Evolutionary conservation across 805 yeast genomes (phyloP).

Genomic region (Metschnikowia drakensbergensis): DNA sequence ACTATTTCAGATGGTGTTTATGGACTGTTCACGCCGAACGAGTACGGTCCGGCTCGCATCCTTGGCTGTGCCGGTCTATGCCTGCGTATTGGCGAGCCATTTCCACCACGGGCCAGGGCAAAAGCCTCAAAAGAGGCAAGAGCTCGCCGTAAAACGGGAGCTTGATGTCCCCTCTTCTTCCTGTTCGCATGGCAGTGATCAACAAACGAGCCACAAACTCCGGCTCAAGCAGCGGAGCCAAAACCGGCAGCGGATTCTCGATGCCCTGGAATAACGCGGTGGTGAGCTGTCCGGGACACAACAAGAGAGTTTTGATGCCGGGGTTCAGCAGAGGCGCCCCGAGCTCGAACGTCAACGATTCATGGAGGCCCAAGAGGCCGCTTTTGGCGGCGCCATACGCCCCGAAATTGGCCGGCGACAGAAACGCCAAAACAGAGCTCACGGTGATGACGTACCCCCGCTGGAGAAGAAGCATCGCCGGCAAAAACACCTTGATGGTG

Average conservation of each 20-base stretch:
- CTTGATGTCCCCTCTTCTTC: slow-evolving; percentile 64
- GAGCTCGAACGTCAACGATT: slow-evolving; percentile 68
- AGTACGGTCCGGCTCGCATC: background rate
- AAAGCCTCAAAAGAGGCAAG: slow-evolving; percentile 64
- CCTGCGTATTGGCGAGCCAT: slow-evolving; percentile 58
- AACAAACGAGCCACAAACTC: slow-evolving; percentile 57
- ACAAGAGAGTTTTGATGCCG: slow-evolving; percentile 67
- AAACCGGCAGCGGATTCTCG: slow-evolving; percentile 61
- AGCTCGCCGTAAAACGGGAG: slow-evolving; percentile 75
- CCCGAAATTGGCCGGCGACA: slow-evolving; percentile 77
- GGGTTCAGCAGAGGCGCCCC: slow-evolving; percentile 46
- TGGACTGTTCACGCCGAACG: too few relatives aligned
- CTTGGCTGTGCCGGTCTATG: slow-evolving; percentile 45
- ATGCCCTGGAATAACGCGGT: slow-evolving; percentile 75
- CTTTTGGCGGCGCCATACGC: slow-evolving; percentile 91
- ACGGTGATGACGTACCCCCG: slow-evolving; percentile 79
- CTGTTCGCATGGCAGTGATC: slow-evolving; percentile 52
- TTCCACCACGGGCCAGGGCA: slow-evolving; percentile 68
- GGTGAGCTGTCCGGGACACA: slow-evolving; percentile 84
- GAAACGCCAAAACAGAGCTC: slow-evolving; percentile 80
- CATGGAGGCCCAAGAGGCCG: slow-evolving; percentile 81
- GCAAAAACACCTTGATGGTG: slow-evolving; percentile 66
- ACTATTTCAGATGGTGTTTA: background rate
- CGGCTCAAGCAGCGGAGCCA: slow-evolving; percentile 85
- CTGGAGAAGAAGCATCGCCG: slow-evolving; percentile 56